Base-by-base conservation (phyloP, 495 filamentous ascomycete species). In the Penicillium angulare region DNA sequence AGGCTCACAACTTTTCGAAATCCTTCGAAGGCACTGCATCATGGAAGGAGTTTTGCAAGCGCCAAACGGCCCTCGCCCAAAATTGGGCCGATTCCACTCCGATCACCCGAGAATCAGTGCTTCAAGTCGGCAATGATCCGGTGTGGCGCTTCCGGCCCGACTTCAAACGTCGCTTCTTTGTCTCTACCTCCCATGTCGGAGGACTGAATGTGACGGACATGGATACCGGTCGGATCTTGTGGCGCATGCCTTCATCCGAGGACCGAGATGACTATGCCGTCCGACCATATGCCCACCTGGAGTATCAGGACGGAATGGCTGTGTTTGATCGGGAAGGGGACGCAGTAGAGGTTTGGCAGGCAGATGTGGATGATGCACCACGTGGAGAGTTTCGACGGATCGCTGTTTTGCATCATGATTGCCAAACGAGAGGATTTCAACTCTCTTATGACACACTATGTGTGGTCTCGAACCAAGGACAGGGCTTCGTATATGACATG, bases 401-500 rank as follows among this genome's bases (percentile, higher is more conserved):
- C 23, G 70, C 68, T 3, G 36, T 66, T 13, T 48, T 73, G 50
- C 53, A 65, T 12, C 70, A 73, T 43, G 52, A 65, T 46, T 68
- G 66, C 31, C 65, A 70, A 39, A 72, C 68, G 1, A 58, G 70
- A 61, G 70, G 70, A 8, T 73, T 73, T 41, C 70, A 73, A 42
- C 36, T 73, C 23, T 72, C 68, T 0, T 57, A 70, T 43, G 63
- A 51, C 55, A 73, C 68, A 0, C 67, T 73, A 2, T 73, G 70
- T 35, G 70, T 73, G 32, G 70, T 73, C 1, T 73, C 70, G 0
- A 72, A 53, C 26, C 18, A 67, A 45, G 70, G 67, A 10, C 60
- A 67, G 13, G 70, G 70, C 0, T 73, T 73, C 44, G 68, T 73
- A 0, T 73, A 72, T 47, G 70, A 73, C 35, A 72, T 73, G 70